Evolutionary conservation across 331 rosid species (phyloP), one percentile per base, ranked within the genome.

Genomic region (Cucumis variabilis): DNA sequence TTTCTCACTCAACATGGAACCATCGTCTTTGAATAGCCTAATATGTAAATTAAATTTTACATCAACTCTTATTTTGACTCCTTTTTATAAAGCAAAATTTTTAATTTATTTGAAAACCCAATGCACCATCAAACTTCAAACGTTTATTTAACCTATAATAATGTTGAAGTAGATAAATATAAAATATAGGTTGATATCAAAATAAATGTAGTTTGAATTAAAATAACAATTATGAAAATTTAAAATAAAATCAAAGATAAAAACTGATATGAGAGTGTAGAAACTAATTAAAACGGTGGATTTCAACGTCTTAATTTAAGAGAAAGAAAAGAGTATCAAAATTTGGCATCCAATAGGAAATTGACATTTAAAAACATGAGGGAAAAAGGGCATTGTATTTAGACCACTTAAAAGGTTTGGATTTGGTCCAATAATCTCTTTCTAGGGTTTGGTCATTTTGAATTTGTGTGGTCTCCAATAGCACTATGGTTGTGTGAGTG

Each of bases 381-480:
- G 2, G 7, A 37, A 37, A 81, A 81, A 75, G 20, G 51, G 6
- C 85, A 81, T 81, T 81, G 30, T 30, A 82, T 82, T 82, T 63
- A 46, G 86, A 62, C 55, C 55, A 60, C 72, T 28, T 10, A 60
- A 30, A 82, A 82, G 85, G 33, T 30, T 30, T 30, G 85, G 85
- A 82, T 82, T 62, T 82, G 67, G 48, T 80, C 70, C 69, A 80
- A 80, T 78, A 3, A 12, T 55, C 16, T 17, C 48, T 51, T 5
- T 80, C 16, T 80, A 80, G 82, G 60, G 82, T 75, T 75, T 48
- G 83, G 63, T 77, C 23, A n/a, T 77, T 23, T 70, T 13, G 86
- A 30, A 74, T 63, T 82, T 82, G 86, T 63, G 86, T 62, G 73
- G 86, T 62, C 37, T 82, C 86, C 86, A 82, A 63, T 62, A 82